Evolutionary conservation across 1,284 basidiomycete species (phyloP), one percentile per base, ranked within the genome.

Genomic region (Cutaneotrichosporon sp.): DNA sequence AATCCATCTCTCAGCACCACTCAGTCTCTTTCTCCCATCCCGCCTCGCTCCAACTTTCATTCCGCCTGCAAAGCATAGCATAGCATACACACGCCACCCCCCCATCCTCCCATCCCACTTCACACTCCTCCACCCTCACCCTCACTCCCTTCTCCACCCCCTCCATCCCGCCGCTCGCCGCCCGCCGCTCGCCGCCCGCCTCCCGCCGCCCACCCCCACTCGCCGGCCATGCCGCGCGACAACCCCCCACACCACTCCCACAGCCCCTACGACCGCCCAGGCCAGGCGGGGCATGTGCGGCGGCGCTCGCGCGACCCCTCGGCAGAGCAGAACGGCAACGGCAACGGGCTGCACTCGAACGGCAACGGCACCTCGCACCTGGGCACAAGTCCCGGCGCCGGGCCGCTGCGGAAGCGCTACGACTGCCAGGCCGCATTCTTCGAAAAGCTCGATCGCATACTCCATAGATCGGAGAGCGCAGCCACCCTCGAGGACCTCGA

Each of bases 391-490:
- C 36, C 34, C 31, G 34, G 31, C 20, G 18, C 45, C 7, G 22
- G 5, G 45, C 45, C 24, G 22, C 45, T 24, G 45, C 29, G 14
- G 31, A 33, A n/a, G 31, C 10, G 33, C 33, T 52, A 36, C 27
- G 46, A 56, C 11, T 43, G 13, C 18, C 45, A 46, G 6, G 42
- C 53, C 3, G 58, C 36, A 16, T 63, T 65, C 51, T 52, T 54
- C 66, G 38, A 69, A 93, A 93, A 95, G 76, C 83, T 95, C 46
- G 91, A 94, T 56, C 90, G 92, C 58, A 85, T 90, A n/a, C 75
- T 93, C 36, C 82, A 82, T 47, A 79, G 92, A 13, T 86, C 88
- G 1, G 83, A 36, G 16, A 25, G 83, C 45, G 84, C 86, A 63
- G 83, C 87, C 10, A 89, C 87, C 0, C 82, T 97, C 11, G 84